These are phyloP conservation scores for Citrullus colocynthis DNA, from an alignment of 306 rosid species.

Conservation along the genomic window DNA sequence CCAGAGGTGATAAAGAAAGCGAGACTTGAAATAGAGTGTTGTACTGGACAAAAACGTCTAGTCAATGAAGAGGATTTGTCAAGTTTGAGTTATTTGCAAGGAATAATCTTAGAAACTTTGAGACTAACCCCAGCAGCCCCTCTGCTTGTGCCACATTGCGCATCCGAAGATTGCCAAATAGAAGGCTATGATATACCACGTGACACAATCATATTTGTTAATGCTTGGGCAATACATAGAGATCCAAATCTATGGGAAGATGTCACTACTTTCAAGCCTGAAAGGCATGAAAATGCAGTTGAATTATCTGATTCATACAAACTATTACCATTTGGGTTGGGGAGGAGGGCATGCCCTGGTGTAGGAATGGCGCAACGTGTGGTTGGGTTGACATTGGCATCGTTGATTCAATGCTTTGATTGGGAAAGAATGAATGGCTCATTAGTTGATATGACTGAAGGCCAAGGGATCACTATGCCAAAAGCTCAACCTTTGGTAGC, in stretches of 20 bases:
- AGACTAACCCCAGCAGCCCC: conserved; percentile 18
- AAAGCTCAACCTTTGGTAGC: neutral
- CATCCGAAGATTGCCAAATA: conserved; percentile 23
- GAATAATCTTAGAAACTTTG: conserved; percentile 28
- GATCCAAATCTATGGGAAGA: neutral
- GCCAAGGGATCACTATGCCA: conserved; percentile 19
- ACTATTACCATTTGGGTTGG: neutral
- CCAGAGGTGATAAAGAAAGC: conserved; percentile 30
- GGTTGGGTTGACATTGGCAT: conserved; percentile 10
- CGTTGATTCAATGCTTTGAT: conserved; percentile 38
- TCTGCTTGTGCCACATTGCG: conserved; percentile 20
- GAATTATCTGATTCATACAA: conserved; percentile 8
- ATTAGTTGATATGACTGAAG: neutral
- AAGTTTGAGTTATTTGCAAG: conserved; percentile 29
- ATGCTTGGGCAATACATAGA: neutral
- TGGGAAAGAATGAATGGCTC: conserved; percentile 23
- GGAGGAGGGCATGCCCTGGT: neutral
- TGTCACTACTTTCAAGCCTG: neutral
- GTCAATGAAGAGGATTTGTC: conserved; percentile 26
- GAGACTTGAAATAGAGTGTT: conserved; percentile 22
- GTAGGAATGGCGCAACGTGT: conserved; percentile 15
- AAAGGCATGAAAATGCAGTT: neutral
- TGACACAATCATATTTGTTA: neutral
- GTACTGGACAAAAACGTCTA: conserved; percentile 20
- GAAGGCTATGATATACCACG: conserved; percentile 29